A percentile compares a stretch with the other conserved stretches of the same genome.
Evolutionary conservation across 2,329 filamentous ascomycete genomes (phyloP).

Genomic region (Hypoxylon sp.): DNA sequence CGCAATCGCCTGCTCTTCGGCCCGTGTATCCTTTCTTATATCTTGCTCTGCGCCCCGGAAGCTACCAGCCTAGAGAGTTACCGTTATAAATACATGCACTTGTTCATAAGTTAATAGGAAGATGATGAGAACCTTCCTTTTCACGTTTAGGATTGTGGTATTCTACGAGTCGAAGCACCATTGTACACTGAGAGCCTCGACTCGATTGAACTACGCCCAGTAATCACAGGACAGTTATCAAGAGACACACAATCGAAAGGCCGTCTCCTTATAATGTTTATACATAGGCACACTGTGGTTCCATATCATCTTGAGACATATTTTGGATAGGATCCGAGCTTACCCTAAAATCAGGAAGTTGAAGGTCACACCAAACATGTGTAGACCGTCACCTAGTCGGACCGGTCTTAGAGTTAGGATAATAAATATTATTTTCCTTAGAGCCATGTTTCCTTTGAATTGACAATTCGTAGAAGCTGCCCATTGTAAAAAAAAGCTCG

Average conservation of each 20-base stretch:
- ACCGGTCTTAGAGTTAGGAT: background rate
- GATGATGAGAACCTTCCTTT: background rate
- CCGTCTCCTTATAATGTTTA: background rate
- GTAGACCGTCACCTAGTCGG: background rate
- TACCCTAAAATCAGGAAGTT: background rate
- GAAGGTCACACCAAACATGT: background rate
- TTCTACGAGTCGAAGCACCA: background rate
- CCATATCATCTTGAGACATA: background rate
- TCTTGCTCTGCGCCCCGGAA: background rate
- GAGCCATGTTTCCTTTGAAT: constrained; percentile 10
- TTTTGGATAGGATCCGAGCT: background rate
- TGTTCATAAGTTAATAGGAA: background rate
- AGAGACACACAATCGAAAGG: background rate
- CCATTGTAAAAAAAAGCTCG: background rate
- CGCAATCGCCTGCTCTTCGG: constrained; percentile 19
- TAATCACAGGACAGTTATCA: background rate
- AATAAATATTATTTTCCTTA: constrained; percentile 20
- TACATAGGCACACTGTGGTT: no score
- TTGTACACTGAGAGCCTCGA: background rate
- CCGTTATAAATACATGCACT: background rate
- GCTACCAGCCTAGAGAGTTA: constrained; percentile 1
- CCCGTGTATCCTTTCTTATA: constrained; percentile 27
- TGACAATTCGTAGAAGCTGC: background rate
- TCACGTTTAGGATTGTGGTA: background rate
- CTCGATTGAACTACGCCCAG: background rate